Percentiles rank a stretch among this genome's conserved stretches.
Evolutionary conservation across 139 green algal genomes (phyloP).

Genomic region (Chlamydomonas applanata): DNA sequence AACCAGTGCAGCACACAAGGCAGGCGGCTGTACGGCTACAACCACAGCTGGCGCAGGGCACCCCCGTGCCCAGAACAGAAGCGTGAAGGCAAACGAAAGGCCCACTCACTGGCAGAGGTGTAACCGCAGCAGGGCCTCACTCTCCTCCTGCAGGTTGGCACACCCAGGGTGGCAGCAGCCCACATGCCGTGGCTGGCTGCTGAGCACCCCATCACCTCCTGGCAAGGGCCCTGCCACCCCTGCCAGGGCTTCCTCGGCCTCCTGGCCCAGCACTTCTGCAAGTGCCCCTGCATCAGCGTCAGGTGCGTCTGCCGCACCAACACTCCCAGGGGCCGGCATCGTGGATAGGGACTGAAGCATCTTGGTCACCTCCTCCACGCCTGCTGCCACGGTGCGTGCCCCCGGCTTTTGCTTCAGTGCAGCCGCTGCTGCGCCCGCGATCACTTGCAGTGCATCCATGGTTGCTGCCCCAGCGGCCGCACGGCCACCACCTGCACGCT

Average conservation of each 20-base stretch:
- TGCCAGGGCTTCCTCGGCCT: background rate
- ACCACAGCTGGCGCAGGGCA: background rate
- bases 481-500: background rate
- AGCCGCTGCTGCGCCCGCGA: too few relatives aligned
- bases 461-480: background rate
- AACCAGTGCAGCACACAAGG: background rate
- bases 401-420: too few relatives aligned
- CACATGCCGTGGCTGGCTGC: background rate
- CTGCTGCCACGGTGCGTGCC: background rate
- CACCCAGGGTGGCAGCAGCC: background rate
- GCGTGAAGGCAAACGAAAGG: background rate
- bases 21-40: background rate
- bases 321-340: too few relatives aligned
- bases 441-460: background rate
- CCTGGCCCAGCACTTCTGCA: background rate
- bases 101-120: conserved; percentile 8
- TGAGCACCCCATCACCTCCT: background rate
- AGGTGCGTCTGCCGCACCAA: too few relatives aligned
- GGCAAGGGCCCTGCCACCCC: background rate
- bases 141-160: background rate
- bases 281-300: too few relatives aligned
- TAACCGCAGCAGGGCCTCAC: conserved; percentile 2
- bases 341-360: too few relatives aligned
- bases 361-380: too few relatives aligned
- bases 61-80: background rate